Evolutionary conservation across 176 grass and related monocot genomes (phyloP).

Genomic region (Cymbopogon citratus): DNA sequence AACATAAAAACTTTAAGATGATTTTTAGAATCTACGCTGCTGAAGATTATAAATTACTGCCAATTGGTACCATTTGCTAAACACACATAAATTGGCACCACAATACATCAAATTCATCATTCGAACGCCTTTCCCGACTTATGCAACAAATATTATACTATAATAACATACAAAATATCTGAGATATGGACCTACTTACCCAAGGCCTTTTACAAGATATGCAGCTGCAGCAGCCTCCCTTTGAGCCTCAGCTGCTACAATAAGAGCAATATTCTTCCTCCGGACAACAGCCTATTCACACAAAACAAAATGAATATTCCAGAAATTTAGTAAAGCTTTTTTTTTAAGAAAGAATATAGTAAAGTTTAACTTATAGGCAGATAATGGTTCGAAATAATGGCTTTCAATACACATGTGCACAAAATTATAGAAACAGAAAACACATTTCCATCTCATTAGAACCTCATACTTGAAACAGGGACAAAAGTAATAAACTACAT

Average conservation of each 20-base stretch:
- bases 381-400: not conserved
- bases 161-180: not conserved
- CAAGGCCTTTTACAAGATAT: conserved; percentile 85
- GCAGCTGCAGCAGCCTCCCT: conserved; percentile 82
- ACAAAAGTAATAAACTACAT: not conserved
- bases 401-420: not conserved
- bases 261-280: conserved; percentile 87
- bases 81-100: too few relatives aligned
- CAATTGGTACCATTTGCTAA: too few relatives aligned
- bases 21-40: too few relatives aligned
- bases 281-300: conserved; percentile 63
- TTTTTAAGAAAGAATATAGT: not conserved
- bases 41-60: too few relatives aligned
- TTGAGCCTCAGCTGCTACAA: conserved; percentile 88
- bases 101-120: not conserved
- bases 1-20: not conserved
- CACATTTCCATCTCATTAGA: not conserved
- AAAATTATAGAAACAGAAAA: not conserved
- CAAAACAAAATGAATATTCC: conserved; percentile 30
- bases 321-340: not conserved
- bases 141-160: not conserved
- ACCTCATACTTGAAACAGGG: not conserved
- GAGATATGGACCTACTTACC: conserved; percentile 47
- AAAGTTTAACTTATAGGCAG: not conserved
- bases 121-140: not conserved